A percentile compares a stretch with the other conserved stretches of the same genome.
phyloP scores from a whole-genome alignment of 2,329 filamentous ascomycete species.

The Microsporum ferrugineum region DNA sequence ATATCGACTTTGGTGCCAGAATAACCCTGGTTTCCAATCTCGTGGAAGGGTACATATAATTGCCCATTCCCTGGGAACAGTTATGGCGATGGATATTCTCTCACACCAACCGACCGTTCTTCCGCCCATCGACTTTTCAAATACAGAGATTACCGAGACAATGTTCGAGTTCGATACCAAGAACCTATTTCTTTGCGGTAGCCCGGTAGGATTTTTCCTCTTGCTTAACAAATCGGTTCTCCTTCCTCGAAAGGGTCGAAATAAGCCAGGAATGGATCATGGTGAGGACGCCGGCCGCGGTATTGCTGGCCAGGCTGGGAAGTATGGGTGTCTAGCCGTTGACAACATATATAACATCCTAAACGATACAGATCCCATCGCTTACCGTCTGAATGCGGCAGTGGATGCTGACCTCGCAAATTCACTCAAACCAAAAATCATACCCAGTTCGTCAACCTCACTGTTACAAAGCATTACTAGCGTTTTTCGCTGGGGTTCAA shows the following conservation, averaged over 20 bases:
- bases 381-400: slow-evolving; percentile 82
- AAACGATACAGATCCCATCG: slow-evolving; percentile 65
- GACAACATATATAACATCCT: slow-evolving; percentile 96
- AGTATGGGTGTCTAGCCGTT: slow-evolving; percentile 81
- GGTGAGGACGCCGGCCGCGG: slow-evolving; percentile 46
- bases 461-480: slow-evolving; percentile 55
- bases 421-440: slow-evolving; percentile 62
- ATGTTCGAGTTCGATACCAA: slow-evolving; percentile 86
- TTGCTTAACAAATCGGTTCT: slow-evolving; percentile 64
- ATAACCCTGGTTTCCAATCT: slow-evolving; percentile 76
- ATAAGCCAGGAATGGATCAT: slow-evolving; percentile 60
- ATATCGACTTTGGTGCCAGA: slow-evolving; percentile 88
- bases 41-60: slow-evolving; percentile 81
- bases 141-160: slow-evolving; percentile 34
- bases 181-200: slow-evolving; percentile 80
- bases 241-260: slow-evolving; percentile 61
- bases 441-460: slow-evolving; percentile 60
- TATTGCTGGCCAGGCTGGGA: slow-evolving; percentile 66
- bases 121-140: slow-evolving; percentile 37
- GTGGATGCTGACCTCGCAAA: slow-evolving; percentile 71
- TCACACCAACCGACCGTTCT: slow-evolving; percentile 72
- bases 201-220: slow-evolving; percentile 84
- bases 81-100: slow-evolving; percentile 86
- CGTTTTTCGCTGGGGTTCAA: slow-evolving; percentile 46
- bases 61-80: slow-evolving; percentile 84